A percentile compares a stretch with the other conserved stretches of the same genome.
Evolutionary conservation across 1,284 basidiomycete species (phyloP).

Genomic region (Cryptococcus sp.): DNA sequence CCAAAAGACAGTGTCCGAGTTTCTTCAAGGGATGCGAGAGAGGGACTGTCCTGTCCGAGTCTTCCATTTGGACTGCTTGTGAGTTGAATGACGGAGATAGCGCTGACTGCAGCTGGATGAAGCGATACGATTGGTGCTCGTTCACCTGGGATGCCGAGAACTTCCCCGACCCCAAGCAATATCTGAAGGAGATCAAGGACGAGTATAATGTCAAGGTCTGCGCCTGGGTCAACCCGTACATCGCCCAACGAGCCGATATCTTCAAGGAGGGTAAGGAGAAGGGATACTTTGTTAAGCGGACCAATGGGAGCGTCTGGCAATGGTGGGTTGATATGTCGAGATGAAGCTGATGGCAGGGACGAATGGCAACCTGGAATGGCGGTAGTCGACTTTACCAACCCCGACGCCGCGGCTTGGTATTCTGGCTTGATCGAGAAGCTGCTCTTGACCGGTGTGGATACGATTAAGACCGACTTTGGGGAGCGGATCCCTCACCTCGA

Average conservation of each 20-base stretch:
- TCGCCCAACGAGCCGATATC: slow-evolving; percentile 59
- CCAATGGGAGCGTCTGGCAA: slow-evolving; percentile 67
- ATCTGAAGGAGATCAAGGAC: slow-evolving; percentile 60
- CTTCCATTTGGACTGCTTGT: slow-evolving; percentile 68
- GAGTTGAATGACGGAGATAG: neutral
- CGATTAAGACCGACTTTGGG: slow-evolving; percentile 62
- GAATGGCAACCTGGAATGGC: slow-evolving; percentile 67
- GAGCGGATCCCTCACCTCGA: slow-evolving; percentile 58
- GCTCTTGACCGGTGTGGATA: slow-evolving; percentile 63
- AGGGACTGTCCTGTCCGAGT: slow-evolving; percentile 65
- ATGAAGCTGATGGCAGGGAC: slow-evolving; percentile 51
- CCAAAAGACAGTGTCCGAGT: slow-evolving; percentile 59
- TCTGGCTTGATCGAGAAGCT: slow-evolving; percentile 55
- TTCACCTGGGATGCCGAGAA: slow-evolving; percentile 70
- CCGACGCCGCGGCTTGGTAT: slow-evolving; percentile 63
- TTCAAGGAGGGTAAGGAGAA: slow-evolving; percentile 63
- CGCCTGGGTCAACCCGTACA: slow-evolving; percentile 55
- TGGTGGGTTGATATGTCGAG: slow-evolving; percentile 32
- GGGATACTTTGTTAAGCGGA: slow-evolving; percentile 64
- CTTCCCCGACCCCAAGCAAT: slow-evolving; percentile 65
- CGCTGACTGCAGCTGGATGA: slow-evolving; percentile 56
- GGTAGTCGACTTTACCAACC: slow-evolving; percentile 65
- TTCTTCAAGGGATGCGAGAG: slow-evolving; percentile 64
- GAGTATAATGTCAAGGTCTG: slow-evolving; percentile 63
- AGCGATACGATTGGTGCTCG: slow-evolving; percentile 70